A percentile compares a stretch with the other conserved stretches of the same genome.
phyloP scores from a whole-genome alignment of 331 rosid species.

The Phaseolus coccineus region DNA sequence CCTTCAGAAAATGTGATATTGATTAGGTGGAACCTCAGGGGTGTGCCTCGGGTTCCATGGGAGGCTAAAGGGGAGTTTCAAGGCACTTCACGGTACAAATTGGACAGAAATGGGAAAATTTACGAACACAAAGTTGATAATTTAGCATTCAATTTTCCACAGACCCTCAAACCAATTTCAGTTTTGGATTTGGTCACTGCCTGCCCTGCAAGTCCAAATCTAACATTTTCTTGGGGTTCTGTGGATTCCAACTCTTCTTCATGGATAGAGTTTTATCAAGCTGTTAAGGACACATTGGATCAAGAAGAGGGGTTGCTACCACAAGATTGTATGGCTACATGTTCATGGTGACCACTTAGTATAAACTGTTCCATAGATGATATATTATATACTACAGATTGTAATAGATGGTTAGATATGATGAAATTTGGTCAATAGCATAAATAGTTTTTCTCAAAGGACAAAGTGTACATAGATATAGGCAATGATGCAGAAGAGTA shows the following conservation, averaged over 20 bases:
- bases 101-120: slow-evolving; percentile 87
- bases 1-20: slow-evolving; percentile 89
- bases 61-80: slow-evolving; percentile 90
- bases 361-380: slow-evolving; percentile 44
- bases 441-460: slow-evolving; percentile 58
- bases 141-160: slow-evolving; percentile 88
- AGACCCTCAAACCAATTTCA: slow-evolving; percentile 65
- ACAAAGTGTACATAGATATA: slow-evolving; percentile 61
- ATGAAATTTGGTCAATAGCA: slow-evolving; percentile 52
- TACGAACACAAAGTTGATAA: slow-evolving; percentile 93
- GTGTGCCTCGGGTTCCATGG: slow-evolving; percentile 97
- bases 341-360: slow-evolving; percentile 53
- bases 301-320: slow-evolving; percentile 59
- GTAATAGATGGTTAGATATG: slow-evolving; percentile 51
- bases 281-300: slow-evolving; percentile 74
- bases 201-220: slow-evolving; percentile 89
- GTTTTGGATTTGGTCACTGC: slow-evolving; percentile 87
- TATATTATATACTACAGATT: slow-evolving; percentile 38
- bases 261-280: slow-evolving; percentile 81
- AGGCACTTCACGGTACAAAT: slow-evolving; percentile 85
- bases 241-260: slow-evolving; percentile 67
- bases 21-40: slow-evolving; percentile 91
- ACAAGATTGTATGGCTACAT: slow-evolving; percentile 70
- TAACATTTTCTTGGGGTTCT: slow-evolving; percentile 82
- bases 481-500: slow-evolving; percentile 54